Evolutionary conservation across 2,329 filamentous ascomycete genomes (phyloP).

Genomic region (Periconia macrospinosa): DNA sequence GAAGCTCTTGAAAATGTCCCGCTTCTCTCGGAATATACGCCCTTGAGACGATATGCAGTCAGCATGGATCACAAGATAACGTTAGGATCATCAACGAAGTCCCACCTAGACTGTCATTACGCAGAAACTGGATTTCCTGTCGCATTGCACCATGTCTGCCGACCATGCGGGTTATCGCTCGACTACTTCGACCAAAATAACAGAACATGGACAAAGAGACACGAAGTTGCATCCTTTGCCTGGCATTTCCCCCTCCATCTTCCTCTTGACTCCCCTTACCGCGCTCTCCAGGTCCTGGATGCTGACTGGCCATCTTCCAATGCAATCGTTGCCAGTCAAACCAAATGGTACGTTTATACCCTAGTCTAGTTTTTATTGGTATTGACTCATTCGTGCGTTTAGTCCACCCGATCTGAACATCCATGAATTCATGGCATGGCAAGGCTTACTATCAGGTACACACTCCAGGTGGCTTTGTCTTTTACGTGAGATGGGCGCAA

Average conservation of each 20-base stretch:
- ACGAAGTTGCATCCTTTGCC: constrained; percentile 44
- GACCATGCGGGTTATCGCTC: constrained; percentile 52
- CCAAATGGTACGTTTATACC: no score
- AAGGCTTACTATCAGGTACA: constrained; percentile 51
- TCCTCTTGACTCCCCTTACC: constrained; percentile 43
- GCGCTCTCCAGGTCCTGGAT: constrained; percentile 29
- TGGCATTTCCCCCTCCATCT: constrained; percentile 50
- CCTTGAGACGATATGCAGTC: constrained; percentile 15
- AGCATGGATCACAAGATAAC: constrained; percentile 25
- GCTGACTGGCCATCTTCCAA: constrained; percentile 55
- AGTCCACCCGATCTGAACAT: constrained; percentile 50
- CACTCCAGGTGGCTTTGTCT: constrained; percentile 53
- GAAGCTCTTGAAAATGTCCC: no score
- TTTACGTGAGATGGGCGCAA: constrained; percentile 54
- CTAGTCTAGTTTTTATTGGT: no score
- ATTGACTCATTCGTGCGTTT: no score
- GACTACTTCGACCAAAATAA: constrained; percentile 51
- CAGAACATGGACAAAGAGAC: constrained; percentile 44
- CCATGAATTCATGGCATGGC: constrained; percentile 59
- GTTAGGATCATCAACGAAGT: constrained; percentile 52
- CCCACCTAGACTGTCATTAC: constrained; percentile 55
- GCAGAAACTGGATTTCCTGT: constrained; percentile 45
- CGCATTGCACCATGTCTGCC: constrained; percentile 46
- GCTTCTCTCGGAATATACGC: no score
- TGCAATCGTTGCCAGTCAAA: constrained; percentile 54